Evolutionary conservation across 805 yeast genomes (phyloP).

Genomic region (Isabelozyma rhagii): DNA sequence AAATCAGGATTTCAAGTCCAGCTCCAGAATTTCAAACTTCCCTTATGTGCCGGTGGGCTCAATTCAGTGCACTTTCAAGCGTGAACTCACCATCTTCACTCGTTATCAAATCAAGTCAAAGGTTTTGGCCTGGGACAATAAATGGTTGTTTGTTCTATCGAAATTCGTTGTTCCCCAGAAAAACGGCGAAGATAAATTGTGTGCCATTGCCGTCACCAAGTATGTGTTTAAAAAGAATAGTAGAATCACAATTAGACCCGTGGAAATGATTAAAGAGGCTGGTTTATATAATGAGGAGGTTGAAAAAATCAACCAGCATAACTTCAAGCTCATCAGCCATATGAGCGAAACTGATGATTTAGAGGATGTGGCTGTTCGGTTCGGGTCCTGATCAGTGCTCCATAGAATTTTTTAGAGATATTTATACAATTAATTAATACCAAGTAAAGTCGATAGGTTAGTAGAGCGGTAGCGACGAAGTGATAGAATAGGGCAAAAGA

Average conservation of each 20-base stretch:
- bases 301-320: constrained; percentile 36
- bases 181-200: constrained; percentile 25
- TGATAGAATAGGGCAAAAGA: no score
- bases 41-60: constrained; percentile 80
- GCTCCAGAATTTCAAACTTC: constrained; percentile 22
- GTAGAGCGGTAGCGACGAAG: no score
- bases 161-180: constrained; percentile 48
- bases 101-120: constrained; percentile 53
- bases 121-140: constrained; percentile 79
- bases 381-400: background rate
- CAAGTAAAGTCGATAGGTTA: no score
- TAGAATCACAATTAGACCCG: constrained; percentile 70
- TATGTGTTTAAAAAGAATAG: constrained; percentile 75
- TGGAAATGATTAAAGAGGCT: constrained; percentile 51
- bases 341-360: constrained; percentile 35
- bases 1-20: constrained; percentile 26
- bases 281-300: constrained; percentile 56
- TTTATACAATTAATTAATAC: no score
- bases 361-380: constrained; percentile 13
- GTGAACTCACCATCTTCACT: constrained; percentile 70
- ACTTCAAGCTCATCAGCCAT: constrained; percentile 36
- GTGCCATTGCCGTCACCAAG: constrained; percentile 67
- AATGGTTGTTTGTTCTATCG: constrained; percentile 76
- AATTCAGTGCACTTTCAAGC: constrained; percentile 62
- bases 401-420: no score